Evolutionary conservation across 2,329 filamentous ascomycete genomes (phyloP), one percentile per base, ranked within the genome.

Genomic region (Chaetomium sp.): DNA sequence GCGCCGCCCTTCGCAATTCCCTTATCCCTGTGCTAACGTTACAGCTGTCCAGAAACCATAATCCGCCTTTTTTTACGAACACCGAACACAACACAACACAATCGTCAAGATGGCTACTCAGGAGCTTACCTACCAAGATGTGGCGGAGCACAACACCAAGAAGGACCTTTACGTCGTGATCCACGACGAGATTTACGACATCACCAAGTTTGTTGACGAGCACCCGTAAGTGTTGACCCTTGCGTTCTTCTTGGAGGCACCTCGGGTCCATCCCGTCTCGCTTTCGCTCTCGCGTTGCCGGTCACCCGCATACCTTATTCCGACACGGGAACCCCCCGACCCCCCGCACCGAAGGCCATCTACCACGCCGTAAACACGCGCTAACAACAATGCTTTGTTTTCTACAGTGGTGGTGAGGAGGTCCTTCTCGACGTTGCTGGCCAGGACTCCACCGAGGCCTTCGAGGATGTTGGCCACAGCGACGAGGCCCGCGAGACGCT

Each of bases 391-490:
- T 54, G 19, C 4, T 44, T 2, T 14, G 12, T 9, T 11, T 57
- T 27, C 12, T 40, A 62, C 69, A 97, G 94, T 67, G 94, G 94
- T 79, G 94, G 94, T 77, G 94, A 99, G 78, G 94, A 99, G 79
- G 94, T 99, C 66, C 79, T 99, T 61, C 87, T 99, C 65, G 94
- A 99, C 66, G 91, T 97, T 62, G 94, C 81, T 69, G 94, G 94
- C 65, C 91, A 96, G 77, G 94, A 99, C 74, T 88, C 89, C 68
- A 96, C 92, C 67, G 94, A 97, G 77, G 92, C 94, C 60, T 99
- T 99, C 72, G 94, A 99, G 79, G 94, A 99, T 75, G 94, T 99
- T 69, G 94, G 94, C 70, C 94, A 99, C 87, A 95, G 89, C 68
- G 94, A 99, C 74, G 94, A 99, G 80, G 94, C 94, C 64, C 87